Evolutionary conservation across 2,329 filamentous ascomycete genomes (phyloP).

Genomic region (Aureobasidium lini): DNA sequence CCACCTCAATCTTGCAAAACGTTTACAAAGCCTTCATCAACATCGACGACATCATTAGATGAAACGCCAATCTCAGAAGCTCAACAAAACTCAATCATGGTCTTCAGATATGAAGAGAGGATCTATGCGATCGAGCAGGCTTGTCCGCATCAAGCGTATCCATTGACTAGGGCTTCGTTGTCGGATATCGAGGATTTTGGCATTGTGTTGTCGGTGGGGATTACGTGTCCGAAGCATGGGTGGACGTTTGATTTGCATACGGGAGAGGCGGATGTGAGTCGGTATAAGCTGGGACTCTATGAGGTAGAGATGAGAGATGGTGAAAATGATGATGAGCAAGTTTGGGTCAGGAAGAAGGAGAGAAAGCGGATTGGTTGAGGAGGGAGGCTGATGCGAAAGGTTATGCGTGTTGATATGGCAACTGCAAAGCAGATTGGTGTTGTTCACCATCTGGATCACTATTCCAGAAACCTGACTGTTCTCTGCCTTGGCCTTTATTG

Average conservation of each 20-base stretch:
- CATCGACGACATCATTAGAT: constrained; percentile 3
- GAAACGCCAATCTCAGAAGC: constrained; percentile 33
- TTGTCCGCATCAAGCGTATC: constrained; percentile 62
- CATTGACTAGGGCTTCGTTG: constrained; percentile 53
- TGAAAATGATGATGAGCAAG: constrained; percentile 18
- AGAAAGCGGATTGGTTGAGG: constrained; percentile 24
- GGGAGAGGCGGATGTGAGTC: constrained; percentile 54
- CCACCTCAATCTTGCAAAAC: constrained; percentile 40
- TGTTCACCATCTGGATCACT: too few relatives aligned
- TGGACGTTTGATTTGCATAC: constrained; percentile 66
- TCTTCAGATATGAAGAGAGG: constrained; percentile 56
- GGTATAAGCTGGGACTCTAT: constrained; percentile 56
- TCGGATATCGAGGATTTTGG: constrained; percentile 72
- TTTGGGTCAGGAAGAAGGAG: constrained; percentile 30
- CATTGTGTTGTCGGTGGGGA: constrained; percentile 52
- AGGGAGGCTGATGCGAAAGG: too few relatives aligned
- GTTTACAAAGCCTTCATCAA: constrained; percentile 37
- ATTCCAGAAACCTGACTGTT: too few relatives aligned
- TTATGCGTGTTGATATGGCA: too few relatives aligned
- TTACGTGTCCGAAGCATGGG: constrained; percentile 61
- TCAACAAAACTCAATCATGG: constrained; percentile 41
- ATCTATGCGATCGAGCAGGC: constrained; percentile 65
- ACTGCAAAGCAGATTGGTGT: too few relatives aligned
- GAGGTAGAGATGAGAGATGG: constrained; percentile 47
- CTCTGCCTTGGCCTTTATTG: too few relatives aligned